A percentile compares a stretch with the other conserved stretches of the same genome.
phyloP scores from a whole-genome alignment of 225 moss, liverwort and hornwort genomes.

The Marchantia paleacea region DNA sequence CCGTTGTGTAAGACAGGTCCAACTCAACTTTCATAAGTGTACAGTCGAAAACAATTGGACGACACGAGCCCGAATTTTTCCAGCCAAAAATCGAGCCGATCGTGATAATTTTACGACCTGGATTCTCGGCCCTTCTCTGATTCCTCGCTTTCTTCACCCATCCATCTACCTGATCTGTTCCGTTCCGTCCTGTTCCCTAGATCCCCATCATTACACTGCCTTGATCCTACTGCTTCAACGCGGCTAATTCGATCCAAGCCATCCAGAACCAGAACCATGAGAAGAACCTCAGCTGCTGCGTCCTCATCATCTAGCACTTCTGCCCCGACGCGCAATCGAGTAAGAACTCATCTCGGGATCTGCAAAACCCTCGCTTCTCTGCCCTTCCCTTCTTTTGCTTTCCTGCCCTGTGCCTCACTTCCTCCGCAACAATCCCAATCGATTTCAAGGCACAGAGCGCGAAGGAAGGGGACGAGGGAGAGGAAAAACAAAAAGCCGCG shows the following conservation, averaged over 20 bases:
- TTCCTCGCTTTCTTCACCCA: constrained; percentile 2
- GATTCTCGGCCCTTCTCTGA: not conserved
- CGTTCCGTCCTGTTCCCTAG: not conserved
- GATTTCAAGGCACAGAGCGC: constrained; percentile 5
- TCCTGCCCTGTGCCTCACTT: constrained; percentile 14
- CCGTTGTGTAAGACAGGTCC: not conserved
- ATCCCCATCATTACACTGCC: constrained; percentile 2
- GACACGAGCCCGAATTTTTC: not conserved
- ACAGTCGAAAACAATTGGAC: not conserved
- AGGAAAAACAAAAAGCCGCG: constrained; percentile 14
- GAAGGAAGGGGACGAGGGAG: not conserved
- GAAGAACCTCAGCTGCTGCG: constrained; percentile 25
- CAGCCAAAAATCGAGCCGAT: not conserved
- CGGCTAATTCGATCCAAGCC: constrained; percentile 20
- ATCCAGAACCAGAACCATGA: constrained; percentile 23
- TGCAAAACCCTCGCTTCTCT: constrained; percentile 22
- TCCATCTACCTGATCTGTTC: not conserved
- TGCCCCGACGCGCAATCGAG: constrained; percentile 19
- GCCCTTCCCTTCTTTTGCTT: constrained; percentile 7
- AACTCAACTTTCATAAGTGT: not conserved
- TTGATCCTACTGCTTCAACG: constrained; percentile 7
- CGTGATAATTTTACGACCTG: not conserved
- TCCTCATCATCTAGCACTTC: constrained; percentile 9
- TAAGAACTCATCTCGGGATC: constrained; percentile 19
- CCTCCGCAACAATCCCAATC: constrained; percentile 6